Base-by-base conservation (phyloP, 257 asterid genomes). In the Plantago ovata region DNA sequence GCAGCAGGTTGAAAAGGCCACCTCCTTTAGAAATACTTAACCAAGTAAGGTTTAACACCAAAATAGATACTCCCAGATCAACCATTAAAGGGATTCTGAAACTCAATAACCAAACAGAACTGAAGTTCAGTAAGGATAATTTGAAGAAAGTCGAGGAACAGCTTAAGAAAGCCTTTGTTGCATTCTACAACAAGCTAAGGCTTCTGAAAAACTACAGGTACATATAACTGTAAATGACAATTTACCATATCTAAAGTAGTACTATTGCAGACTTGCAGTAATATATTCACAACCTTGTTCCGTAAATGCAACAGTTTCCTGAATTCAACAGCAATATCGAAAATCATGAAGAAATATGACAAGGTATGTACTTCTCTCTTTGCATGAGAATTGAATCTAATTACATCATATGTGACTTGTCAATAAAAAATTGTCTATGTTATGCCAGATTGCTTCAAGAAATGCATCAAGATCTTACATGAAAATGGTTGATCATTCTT, bases 291-390 rank as follows among this genome's bases (percentile, higher is more conserved):
- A 10, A 59, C 18, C 12, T 40, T 6, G 41, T 20, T 56, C 22
- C 36, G 10, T 39, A n/a, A 53, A 28, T 71, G 77, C 33, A 54
- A 51, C 84, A 78, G 83, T 53, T 79, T 78, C 59, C 72, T 81
- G 63, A 81, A 81, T 48, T 65, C 45, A 23, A 65, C 74, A 73
- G 81, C 84, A 1, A 72, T 76, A 61, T 78, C 88, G 6, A 72
- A 68, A 52, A 78, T 81, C 81, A 70, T 81, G 81, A 72, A 78
- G 79, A 81, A 78, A 56, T 78, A 81, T 54, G 84, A 81, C 39
- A 75, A 81, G 88, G 87, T 81, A 53, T 36, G 4, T 28, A n/a
- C n/a, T 28, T 28, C 36, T 28, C 36, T 28, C 7, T 28, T 28
- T 28, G 36, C 36, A 28, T 28, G 36, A 28, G 36, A 28, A 28